Evolutionary conservation across 176 grass and related monocot genomes (phyloP).

Genomic region (Carex cristatella): DNA sequence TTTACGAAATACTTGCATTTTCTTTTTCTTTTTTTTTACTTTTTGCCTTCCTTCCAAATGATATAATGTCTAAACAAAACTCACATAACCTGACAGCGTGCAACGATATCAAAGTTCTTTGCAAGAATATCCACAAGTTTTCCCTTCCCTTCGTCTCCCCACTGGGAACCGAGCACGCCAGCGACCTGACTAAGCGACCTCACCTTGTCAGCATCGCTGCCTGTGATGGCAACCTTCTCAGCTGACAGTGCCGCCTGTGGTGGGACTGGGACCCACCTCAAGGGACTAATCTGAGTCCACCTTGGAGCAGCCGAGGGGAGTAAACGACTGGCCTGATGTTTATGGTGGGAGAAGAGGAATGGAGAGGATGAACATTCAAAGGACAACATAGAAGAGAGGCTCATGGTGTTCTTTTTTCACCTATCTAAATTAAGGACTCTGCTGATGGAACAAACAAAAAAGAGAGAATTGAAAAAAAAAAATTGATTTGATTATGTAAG

Average conservation of each 20-base stretch:
- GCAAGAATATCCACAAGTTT: conserved; percentile 92
- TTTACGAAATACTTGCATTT: background rate
- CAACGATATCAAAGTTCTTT: conserved; percentile 77
- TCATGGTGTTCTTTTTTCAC: background rate
- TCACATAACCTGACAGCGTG: conserved; percentile 70
- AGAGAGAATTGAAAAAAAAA: background rate
- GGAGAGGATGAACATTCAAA: conserved; percentile 15
- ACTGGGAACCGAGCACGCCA: conserved; percentile 83
- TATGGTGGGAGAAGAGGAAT: background rate
- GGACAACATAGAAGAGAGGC: conserved; percentile 13
- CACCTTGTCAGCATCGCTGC: conserved; percentile 28
- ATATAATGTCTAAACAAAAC: conserved; percentile 30
- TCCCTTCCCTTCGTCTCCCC: conserved; percentile 91
- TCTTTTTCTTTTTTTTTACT: background rate
- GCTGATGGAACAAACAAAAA: background rate
- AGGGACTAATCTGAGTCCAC: background rate
- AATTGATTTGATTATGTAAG: no score
- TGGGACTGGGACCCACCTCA: background rate
- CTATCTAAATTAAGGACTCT: no score
- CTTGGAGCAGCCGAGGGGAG: background rate
- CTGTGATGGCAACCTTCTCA: conserved; percentile 24
- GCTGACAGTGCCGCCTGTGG: conserved; percentile 23
- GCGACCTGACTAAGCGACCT: conserved; percentile 84
- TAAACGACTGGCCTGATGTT: background rate
- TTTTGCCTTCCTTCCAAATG: background rate